Conservation (phyloP, 2,329 filamentous ascomycete genomes). For the Talaromyces sp. region DNA sequence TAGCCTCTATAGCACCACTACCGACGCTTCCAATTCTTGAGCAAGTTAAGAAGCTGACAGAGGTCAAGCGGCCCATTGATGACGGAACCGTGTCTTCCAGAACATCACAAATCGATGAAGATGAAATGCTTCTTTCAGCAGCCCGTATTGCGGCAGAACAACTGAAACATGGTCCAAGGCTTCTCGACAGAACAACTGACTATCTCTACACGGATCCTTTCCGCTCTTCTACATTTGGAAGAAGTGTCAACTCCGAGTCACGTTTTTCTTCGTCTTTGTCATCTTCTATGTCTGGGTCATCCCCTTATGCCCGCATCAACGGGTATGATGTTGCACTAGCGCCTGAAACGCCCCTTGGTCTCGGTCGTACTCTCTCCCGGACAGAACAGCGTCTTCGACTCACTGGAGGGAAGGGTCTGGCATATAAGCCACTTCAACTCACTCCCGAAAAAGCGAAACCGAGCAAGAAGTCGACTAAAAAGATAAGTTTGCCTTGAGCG, state of each 20-base stretch:
- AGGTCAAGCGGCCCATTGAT: constrained; percentile 23
- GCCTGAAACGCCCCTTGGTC: constrained; percentile 36
- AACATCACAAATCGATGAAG: constrained; percentile 37
- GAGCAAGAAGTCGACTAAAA: constrained; percentile 11
- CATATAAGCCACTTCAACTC: constrained; percentile 39
- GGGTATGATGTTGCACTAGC: constrained; percentile 43
- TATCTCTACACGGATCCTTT: constrained; percentile 27
- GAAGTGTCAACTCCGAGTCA: constrained; percentile 26
- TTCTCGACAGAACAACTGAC: constrained; percentile 28
- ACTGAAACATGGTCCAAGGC: constrained; percentile 35
- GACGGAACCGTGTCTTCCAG: constrained; percentile 24
- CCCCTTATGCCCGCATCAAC: constrained; percentile 31
- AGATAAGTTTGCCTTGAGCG: not conserved
- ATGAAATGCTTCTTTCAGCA: constrained; percentile 41
- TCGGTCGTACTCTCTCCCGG: constrained; percentile 41
- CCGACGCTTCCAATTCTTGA: constrained; percentile 38
- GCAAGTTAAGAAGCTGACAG: constrained; percentile 27
- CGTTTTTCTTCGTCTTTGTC: constrained; percentile 27
- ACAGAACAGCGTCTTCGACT: constrained; percentile 43
- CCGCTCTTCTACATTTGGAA: constrained; percentile 28
- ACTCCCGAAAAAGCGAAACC: constrained; percentile 23
- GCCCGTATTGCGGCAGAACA: constrained; percentile 42
- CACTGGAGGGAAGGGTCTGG: constrained; percentile 44
- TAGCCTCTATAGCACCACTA: constrained; percentile 31
- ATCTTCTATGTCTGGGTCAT: constrained; percentile 26